phyloP scores from a whole-genome alignment of 192 early-diverging fungal genomes.

The Linnemannia hyalina region DNA sequence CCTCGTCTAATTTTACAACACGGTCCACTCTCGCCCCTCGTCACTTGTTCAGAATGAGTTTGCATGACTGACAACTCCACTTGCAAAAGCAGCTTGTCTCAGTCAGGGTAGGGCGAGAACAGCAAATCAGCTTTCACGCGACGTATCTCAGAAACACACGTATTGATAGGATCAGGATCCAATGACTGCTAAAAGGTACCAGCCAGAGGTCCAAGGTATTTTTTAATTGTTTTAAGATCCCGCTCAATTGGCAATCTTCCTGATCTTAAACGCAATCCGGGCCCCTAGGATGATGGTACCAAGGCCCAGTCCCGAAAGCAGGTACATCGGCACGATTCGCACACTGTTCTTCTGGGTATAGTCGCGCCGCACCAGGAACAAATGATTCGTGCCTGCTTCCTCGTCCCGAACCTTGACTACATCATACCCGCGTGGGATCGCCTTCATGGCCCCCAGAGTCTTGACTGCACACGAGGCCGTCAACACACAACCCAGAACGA shows the following conservation, averaged over 20 bases:
- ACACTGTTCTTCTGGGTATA: slow-evolving; percentile 15
- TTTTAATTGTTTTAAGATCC: neutral
- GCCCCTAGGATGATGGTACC: slow-evolving; percentile 45
- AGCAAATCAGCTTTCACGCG: neutral
- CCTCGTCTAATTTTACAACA: neutral
- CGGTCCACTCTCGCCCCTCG: neutral
- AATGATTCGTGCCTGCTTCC: slow-evolving; percentile 16
- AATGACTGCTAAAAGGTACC: neutral
- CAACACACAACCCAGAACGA: slow-evolving; percentile 19
- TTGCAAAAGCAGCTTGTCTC: neutral
- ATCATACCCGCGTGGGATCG: slow-evolving; percentile 44
- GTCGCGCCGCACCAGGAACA: slow-evolving; percentile 47
- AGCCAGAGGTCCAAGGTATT: neutral
- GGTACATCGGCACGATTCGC: slow-evolving; percentile 40
- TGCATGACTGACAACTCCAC: neutral
- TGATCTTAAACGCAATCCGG: slow-evolving; percentile 48
- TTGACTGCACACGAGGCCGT: slow-evolving; percentile 27
- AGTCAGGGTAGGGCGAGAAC: neutral
- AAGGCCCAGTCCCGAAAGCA: slow-evolving; percentile 42
- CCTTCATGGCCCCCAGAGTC: slow-evolving; percentile 28
- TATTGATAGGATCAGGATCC: neutral
- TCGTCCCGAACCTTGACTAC: slow-evolving; percentile 32
- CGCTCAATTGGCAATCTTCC: neutral
- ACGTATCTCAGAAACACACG: neutral
- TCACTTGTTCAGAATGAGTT: neutral